Evolutionary conservation across 306 rosid genomes (phyloP).

Genomic region (Vicia faba): DNA sequence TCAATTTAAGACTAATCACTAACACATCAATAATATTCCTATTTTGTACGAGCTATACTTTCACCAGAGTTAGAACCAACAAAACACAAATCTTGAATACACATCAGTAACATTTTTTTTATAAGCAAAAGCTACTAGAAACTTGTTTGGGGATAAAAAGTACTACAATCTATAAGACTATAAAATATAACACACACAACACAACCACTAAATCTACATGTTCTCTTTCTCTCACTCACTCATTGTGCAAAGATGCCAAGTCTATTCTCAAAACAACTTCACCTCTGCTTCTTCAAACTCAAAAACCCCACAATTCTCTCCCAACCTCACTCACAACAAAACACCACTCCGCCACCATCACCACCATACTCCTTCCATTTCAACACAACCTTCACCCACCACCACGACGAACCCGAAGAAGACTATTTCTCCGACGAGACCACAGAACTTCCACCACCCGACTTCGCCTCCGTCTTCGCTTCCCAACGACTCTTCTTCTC

Average conservation of each 20-base stretch:
- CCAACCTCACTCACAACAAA: constrained; percentile 34
- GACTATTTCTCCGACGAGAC: constrained; percentile 47
- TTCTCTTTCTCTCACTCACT: constrained; percentile 5
- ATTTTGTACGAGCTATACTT: too few relatives aligned
- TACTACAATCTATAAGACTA: constrained; percentile 1
- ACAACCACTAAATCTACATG: neutral
- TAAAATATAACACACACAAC: neutral
- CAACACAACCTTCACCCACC: constrained; percentile 34
- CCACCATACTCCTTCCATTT: constrained; percentile 35
- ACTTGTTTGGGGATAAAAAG: neutral
- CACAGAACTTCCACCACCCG: constrained; percentile 48
- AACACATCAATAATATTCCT: too few relatives aligned
- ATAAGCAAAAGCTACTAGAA: neutral
- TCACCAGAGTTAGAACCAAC: too few relatives aligned
- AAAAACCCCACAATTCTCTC: constrained; percentile 54
- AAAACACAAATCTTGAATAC: too few relatives aligned
- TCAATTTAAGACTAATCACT: too few relatives aligned
- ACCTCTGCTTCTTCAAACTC: constrained; percentile 72
- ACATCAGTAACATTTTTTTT: too few relatives aligned
- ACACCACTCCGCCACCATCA: constrained; percentile 9
- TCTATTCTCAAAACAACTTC: constrained; percentile 54
- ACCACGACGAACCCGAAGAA: constrained; percentile 39
- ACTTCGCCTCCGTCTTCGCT: constrained; percentile 67
- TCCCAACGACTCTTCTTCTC: constrained; percentile 92
- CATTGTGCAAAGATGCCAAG: constrained; percentile 45